Evolutionary conservation across 352 stramenopile genomes (phyloP), one percentile per base, ranked within the genome.

Genomic region (Pythium apleroticum): DNA sequence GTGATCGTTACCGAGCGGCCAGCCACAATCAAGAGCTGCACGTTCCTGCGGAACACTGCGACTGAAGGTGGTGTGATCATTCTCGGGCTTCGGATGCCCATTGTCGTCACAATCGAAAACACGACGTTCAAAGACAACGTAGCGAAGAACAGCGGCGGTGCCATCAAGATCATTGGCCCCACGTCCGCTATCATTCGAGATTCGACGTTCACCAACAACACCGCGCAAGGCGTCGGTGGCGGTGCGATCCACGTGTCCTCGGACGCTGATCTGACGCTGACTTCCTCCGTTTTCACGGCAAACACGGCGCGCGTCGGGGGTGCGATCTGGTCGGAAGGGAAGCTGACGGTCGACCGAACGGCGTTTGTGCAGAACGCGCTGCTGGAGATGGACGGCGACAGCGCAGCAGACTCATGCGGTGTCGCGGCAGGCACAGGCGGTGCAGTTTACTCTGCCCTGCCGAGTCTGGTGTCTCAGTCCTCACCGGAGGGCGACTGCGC

Each of bases 71-170:
- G 62, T 20, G 62, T 33, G 15, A 24, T 68, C 19, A 15, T 50
- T n/a, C 30, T 68, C 12, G 10, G 31, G 17, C 3, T 3, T 43
- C n/a, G 52, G 15, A 9, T 43, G 7, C 20, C 27, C 11, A 2
- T 37, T 4, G 46, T 49, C 19, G 35, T 27, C 24, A 41, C 35
- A 8, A 68, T 68, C 20, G 33, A 60, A 17, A 53, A 64, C 14
- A 60, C 46, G 15, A 15, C 50, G 7, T 67, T 72, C 22, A 52
- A 61, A 52, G 59, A 31, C 22, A 72, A 72, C 15, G 30, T 60
- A 1, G 59, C 53, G 1, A 60, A 57, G 22, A 64, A 49, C 20
- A 60, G 28, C 8, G 64, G 64, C 4, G 64, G 64, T 3, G 64
- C 64, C 8, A 57, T 71, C 27, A 54, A 39, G 5, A 37, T 27